Evolutionary conservation across 176 grass and related monocot species (phyloP).

Genomic region (Lolium rigidum): DNA sequence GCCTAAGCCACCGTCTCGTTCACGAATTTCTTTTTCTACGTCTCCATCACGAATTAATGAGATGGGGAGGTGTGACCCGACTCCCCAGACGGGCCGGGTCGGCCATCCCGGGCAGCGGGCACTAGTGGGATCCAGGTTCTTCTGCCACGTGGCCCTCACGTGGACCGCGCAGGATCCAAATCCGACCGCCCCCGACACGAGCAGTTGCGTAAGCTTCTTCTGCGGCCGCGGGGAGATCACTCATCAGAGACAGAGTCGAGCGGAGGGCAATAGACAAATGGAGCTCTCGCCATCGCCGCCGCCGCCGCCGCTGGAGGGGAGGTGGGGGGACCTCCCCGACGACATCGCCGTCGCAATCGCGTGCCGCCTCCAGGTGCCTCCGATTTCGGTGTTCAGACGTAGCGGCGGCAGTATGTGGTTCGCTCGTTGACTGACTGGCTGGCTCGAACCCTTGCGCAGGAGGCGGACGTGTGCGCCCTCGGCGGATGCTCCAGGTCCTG

Average conservation of each 20-base stretch:
- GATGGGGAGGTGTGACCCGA: not conserved
- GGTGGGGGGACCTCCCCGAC: conserved; percentile 48
- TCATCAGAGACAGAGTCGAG: not conserved
- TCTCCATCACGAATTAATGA: not conserved
- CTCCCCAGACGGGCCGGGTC: not conserved
- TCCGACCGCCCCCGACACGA: not conserved
- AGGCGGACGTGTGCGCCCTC: conserved; percentile 66
- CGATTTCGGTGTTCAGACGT: not conserved
- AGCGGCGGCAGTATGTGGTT: no score
- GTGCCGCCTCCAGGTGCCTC: conserved; percentile 53
- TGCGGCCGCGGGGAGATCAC: not conserved
- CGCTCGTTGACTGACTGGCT: conserved; percentile 24
- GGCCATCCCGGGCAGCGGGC: not conserved
- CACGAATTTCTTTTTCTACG: not conserved
- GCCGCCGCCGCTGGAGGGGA: conserved; percentile 24
- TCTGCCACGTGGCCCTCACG: not conserved
- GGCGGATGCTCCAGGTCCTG: conserved; percentile 63
- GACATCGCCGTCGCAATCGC: conserved; percentile 56
- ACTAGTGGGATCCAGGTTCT: not conserved
- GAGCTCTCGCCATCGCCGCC: conserved; percentile 25
- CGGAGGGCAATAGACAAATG: conserved; percentile 37
- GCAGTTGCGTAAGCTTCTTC: not conserved
- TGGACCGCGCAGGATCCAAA: not conserved
- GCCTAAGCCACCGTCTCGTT: no score
- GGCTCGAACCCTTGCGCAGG: conserved; percentile 52